Conservation (phyloP, 768 basidiomycete genomes). For the Sporobolomyces roseus region DNA sequence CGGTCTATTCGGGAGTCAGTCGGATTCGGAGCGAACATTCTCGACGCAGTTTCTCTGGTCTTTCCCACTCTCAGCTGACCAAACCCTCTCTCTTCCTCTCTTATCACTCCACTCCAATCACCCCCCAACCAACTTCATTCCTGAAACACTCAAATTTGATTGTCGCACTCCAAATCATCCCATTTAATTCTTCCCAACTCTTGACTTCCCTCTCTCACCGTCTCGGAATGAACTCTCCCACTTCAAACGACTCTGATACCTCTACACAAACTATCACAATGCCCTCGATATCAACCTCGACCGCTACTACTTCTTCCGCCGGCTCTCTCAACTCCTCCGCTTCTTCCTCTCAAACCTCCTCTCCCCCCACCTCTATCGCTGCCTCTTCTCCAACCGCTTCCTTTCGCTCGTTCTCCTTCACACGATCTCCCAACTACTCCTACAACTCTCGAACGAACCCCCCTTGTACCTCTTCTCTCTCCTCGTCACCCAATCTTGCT, state of each 20-base stretch:
- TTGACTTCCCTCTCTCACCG: neutral
- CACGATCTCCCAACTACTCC: conserved; percentile 6
- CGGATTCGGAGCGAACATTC: too few species aligned
- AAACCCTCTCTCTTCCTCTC: neutral
- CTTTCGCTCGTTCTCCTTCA: conserved; percentile 3
- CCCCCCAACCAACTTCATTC: neutral
- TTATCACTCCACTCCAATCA: neutral
- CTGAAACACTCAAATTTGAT: too few species aligned
- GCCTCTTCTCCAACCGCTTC: conserved; percentile 3
- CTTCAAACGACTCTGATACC: neutral
- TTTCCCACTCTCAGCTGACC: neutral
- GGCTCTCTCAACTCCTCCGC: neutral
- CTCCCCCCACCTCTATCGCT: neutral
- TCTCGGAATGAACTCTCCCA: neutral
- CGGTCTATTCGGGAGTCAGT: too few species aligned
- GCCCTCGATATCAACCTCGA: neutral
- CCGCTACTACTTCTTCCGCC: neutral
- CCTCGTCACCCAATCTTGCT: neutral
- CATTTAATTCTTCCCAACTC: neutral
- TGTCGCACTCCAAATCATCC: too few species aligned
- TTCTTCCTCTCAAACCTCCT: neutral
- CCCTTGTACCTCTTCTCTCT: neutral
- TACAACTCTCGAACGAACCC: neutral
- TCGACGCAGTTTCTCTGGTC: neutral
- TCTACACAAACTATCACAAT: conserved; percentile 3